These are phyloP conservation scores for Linderina pennispora DNA, from an alignment of 192 early-diverging fungal genomes.

Conservation along the genomic window DNA sequence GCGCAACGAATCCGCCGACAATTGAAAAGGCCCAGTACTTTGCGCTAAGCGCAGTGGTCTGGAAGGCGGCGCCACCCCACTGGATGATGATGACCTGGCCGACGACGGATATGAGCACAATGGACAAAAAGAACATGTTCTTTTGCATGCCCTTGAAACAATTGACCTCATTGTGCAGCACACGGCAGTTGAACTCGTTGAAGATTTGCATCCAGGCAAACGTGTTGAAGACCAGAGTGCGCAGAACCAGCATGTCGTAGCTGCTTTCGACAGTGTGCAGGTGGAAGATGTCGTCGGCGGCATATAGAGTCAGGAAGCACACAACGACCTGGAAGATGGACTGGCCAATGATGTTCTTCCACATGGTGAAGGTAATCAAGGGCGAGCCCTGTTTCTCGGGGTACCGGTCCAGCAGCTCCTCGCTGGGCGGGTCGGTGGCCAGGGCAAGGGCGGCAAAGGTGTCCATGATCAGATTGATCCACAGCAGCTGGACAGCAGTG, in stretches of 20 bases:
- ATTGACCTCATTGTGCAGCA: constrained; percentile 73
- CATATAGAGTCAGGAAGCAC: constrained; percentile 70
- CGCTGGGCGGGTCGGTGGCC: constrained; percentile 89
- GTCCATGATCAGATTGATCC: constrained; percentile 99
- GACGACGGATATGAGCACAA: constrained; percentile 67
- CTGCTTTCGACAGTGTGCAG: constrained; percentile 43
- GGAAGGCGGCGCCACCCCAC: constrained; percentile 86
- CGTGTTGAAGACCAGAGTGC: constrained; percentile 87
- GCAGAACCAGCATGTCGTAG: constrained; percentile 48
- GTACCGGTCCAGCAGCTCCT: constrained; percentile 76
- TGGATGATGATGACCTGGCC: constrained; percentile 85
- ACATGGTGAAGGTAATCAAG: constrained; percentile 88
- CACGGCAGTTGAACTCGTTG: constrained; percentile 84
- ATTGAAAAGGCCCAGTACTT: constrained; percentile 82
- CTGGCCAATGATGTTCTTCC: constrained; percentile 93
- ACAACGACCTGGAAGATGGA: constrained; percentile 82
- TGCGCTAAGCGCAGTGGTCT: constrained; percentile 58
- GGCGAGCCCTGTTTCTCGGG: constrained; percentile 79
- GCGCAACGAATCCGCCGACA: constrained; percentile 65
- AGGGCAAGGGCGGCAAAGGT: constrained; percentile 95
- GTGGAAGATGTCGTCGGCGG: constrained; percentile 56
- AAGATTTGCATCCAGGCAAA: constrained; percentile 90
- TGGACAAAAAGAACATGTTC: constrained; percentile 77
- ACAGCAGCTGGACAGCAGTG: constrained; percentile 93
- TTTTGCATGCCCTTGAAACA: constrained; percentile 73